Conservation (phyloP, 495 filamentous ascomycete genomes). For the Trichocladium uniseriatum region DNA sequence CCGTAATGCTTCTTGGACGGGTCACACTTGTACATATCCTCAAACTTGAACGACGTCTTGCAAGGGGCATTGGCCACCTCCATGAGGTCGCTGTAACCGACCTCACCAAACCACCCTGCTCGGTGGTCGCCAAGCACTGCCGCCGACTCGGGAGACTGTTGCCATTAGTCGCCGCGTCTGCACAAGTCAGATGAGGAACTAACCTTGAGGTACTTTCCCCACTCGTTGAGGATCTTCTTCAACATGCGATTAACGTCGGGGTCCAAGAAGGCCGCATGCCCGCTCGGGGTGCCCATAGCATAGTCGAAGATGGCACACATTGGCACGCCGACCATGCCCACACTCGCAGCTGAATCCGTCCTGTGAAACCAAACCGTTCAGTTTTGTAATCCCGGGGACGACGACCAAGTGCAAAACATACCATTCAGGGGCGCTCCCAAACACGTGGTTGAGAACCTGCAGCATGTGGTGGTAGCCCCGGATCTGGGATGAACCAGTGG, state of each 20-base stretch:
- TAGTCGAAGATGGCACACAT: slow-evolving; percentile 63
- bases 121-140: slow-evolving; percentile 42
- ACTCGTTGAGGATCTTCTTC: slow-evolving; percentile 60
- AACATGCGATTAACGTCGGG: slow-evolving; percentile 57
- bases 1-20: slow-evolving; percentile 44
- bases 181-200: background rate
- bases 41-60: slow-evolving; percentile 39
- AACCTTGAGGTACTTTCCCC: slow-evolving; percentile 51
- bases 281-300: slow-evolving; percentile 61
- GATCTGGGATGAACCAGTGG: slow-evolving; percentile 50
- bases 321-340: slow-evolving; percentile 58
- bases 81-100: slow-evolving; percentile 36
- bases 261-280: slow-evolving; percentile 56
- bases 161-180: background rate
- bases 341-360: slow-evolving; percentile 42
- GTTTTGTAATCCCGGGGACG: background rate
- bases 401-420: background rate
- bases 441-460: slow-evolving; percentile 51
- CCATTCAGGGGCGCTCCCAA: slow-evolving; percentile 53
- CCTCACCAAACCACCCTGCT: slow-evolving; percentile 54
- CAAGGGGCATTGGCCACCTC: slow-evolving; percentile 38
- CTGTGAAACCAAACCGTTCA: background rate
- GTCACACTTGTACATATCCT: slow-evolving; percentile 45
- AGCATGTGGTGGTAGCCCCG: slow-evolving; percentile 58
- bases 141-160: slow-evolving; percentile 45